Evolutionary conservation across 148 eudicot species (phyloP).

Genomic region (Rhododendron williamsianum): DNA sequence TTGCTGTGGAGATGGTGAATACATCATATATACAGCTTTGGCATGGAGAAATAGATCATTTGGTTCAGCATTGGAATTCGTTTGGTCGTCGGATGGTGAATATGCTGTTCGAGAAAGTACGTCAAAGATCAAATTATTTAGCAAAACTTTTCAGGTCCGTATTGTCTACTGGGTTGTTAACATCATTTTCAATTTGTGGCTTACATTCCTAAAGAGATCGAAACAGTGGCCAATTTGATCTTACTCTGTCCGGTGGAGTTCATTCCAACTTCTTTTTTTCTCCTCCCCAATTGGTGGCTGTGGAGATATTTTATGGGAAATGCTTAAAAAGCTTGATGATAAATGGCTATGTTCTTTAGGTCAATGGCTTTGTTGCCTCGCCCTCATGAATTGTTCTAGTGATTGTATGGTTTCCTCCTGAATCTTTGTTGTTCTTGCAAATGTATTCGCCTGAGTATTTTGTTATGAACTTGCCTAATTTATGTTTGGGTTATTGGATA

Average conservation of each 20-base stretch:
- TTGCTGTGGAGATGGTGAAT: slow-evolving; percentile 96
- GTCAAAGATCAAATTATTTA: slow-evolving; percentile 82
- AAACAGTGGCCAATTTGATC: not conserved
- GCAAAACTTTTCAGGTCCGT: slow-evolving; percentile 85
- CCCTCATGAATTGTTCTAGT: not conserved
- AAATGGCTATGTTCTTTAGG: not conserved
- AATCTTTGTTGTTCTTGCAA: not conserved
- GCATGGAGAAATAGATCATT: slow-evolving; percentile 97
- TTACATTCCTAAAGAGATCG: not conserved
- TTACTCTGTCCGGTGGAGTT: not conserved
- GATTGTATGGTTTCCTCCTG: not conserved
- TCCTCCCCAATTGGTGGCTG: not conserved
- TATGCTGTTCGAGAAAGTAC: slow-evolving; percentile 98
- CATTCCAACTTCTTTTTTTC: not conserved
- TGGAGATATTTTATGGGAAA: not conserved
- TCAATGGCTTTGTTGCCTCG: not conserved
- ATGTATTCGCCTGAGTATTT: not conserved
- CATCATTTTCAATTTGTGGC: not conserved
- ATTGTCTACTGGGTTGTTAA: not conserved
- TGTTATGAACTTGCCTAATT: not conserved
- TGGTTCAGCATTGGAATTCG: slow-evolving; percentile 92
- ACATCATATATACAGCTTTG: slow-evolving; percentile 80
- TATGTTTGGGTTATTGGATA: slow-evolving; percentile 8
- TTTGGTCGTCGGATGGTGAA: slow-evolving; percentile 94
- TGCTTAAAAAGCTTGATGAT: slow-evolving; percentile 4